phyloP scores from a whole-genome alignment of 2,329 filamentous ascomycete genomes.

The Aspergillus pseudonomiae region DNA sequence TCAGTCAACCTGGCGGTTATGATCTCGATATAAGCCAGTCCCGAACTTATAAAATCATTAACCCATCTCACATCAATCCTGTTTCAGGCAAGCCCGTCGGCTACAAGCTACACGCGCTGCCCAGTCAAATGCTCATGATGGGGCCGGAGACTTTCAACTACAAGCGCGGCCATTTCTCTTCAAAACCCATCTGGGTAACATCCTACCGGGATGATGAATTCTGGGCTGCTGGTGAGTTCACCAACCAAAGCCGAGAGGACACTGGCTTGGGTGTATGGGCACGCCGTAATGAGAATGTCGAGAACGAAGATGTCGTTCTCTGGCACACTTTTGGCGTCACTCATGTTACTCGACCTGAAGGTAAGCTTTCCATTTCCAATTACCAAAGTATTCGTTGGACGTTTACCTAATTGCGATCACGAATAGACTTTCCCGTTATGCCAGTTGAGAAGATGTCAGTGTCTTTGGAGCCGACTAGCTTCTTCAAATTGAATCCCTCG shows the following conservation, averaged over 20 bases:
- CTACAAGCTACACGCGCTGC: conserved; percentile 47
- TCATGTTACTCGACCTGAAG: not conserved
- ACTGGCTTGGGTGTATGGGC: conserved; percentile 24
- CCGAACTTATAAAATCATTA: not conserved
- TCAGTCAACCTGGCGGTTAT: not conserved
- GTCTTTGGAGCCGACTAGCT: not conserved
- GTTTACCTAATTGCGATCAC: not conserved
- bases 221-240: conserved; percentile 53
- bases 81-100: conserved; percentile 51
- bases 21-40: not conserved
- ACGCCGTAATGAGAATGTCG: not conserved
- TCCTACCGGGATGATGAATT: conserved; percentile 40
- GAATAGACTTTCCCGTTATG: conserved; percentile 1
- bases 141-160: conserved; percentile 44
- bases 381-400: not conserved
- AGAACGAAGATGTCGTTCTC: conserved; percentile 24
- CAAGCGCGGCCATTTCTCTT: conserved; percentile 14
- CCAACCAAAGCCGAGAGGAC: conserved; percentile 49
- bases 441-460: not conserved
- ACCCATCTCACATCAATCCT: not conserved
- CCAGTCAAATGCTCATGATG: conserved; percentile 54
- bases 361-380: not conserved
- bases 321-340: conserved; percentile 2
- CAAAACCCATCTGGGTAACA: not conserved
- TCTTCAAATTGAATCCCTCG: not conserved